phyloP scores from a whole-genome alignment of 2,329 filamentous ascomycete species.

The Verticillium tricorpus region DNA sequence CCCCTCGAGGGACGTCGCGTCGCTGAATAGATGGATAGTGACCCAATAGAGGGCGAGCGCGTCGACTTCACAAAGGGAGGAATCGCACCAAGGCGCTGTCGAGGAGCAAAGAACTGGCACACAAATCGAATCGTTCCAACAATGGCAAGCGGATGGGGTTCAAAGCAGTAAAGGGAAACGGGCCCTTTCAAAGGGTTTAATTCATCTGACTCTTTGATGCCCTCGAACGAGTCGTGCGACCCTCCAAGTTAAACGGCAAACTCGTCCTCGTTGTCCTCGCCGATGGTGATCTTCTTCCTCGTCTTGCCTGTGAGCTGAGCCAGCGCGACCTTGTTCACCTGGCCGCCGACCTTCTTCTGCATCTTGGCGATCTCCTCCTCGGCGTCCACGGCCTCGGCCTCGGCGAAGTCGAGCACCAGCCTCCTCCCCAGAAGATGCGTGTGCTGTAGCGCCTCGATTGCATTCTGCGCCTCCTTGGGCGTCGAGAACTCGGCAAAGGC shows the following conservation, averaged over 20 bases:
- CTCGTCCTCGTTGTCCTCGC: conserved; percentile 60
- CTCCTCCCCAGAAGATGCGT: conserved; percentile 89
- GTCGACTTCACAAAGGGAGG: conserved; percentile 2
- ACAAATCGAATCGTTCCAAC: background rate
- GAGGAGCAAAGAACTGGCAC: background rate
- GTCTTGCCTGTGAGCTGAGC: conserved; percentile 81
- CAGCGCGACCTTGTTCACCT: conserved; percentile 85
- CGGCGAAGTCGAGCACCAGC: conserved; percentile 87
- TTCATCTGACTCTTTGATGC: background rate
- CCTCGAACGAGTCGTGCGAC: background rate
- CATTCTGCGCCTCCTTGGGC: conserved; percentile 81
- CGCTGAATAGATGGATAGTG: background rate
- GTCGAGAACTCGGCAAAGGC: conserved; percentile 96
- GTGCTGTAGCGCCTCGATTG: conserved; percentile 83
- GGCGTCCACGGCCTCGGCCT: conserved; percentile 81
- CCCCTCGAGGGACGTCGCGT: background rate
- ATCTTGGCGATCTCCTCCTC: conserved; percentile 97
- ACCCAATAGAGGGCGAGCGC: background rate
- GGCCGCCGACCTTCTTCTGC: conserved; percentile 89
- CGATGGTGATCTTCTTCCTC: conserved; percentile 85
- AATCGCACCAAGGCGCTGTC: background rate
- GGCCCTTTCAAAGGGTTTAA: background rate
- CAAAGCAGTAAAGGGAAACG: background rate
- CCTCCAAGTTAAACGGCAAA: conserved; percentile 17
- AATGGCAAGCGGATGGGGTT: background rate